Conservation (phyloP, 1,284 basidiomycete species). For the Rhizoctonia solani region DNA sequence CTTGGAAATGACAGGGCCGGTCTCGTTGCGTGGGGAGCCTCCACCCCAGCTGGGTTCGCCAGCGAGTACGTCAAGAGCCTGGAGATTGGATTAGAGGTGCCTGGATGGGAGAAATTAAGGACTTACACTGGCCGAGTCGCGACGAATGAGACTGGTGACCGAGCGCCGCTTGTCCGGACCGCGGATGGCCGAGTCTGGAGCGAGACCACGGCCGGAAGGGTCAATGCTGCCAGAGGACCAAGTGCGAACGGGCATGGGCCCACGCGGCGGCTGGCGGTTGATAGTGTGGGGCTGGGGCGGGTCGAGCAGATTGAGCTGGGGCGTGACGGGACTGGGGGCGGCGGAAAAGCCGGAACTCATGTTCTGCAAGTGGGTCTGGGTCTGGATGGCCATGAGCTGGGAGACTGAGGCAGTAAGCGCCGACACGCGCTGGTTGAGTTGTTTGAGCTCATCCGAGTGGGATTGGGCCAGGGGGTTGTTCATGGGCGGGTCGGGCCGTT, state of each 20-base stretch:
- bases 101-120: slow-evolving; percentile 33
- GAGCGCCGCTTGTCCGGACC: slow-evolving; percentile 73
- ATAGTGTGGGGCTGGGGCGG: slow-evolving; percentile 45
- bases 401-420: slow-evolving; percentile 85
- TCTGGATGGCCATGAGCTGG: slow-evolving; percentile 76
- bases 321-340: slow-evolving; percentile 44
- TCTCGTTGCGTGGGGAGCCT: slow-evolving; percentile 61
- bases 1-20: slow-evolving; percentile 86
- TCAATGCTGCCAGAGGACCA: slow-evolving; percentile 81
- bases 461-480: no score
- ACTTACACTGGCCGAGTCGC: slow-evolving; percentile 75
- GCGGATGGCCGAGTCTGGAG: slow-evolving; percentile 31
- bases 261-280: slow-evolving; percentile 55
- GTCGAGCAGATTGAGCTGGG: slow-evolving; percentile 52
- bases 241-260: slow-evolving; percentile 72
- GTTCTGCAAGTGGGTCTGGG: slow-evolving; percentile 58
- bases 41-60: slow-evolving; percentile 50
- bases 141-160: slow-evolving; percentile 60
- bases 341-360: slow-evolving; percentile 32
- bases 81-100: slow-evolving; percentile 54
- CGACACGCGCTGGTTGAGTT: slow-evolving; percentile 78
- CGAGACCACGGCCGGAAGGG: slow-evolving; percentile 54
- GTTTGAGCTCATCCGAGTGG: slow-evolving; percentile 78
- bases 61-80: slow-evolving; percentile 57
- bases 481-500: slow-evolving; percentile 48